Base-by-base conservation (phyloP, 1,284 basidiomycete species). In the Malassezia brasiliensis region DNA sequence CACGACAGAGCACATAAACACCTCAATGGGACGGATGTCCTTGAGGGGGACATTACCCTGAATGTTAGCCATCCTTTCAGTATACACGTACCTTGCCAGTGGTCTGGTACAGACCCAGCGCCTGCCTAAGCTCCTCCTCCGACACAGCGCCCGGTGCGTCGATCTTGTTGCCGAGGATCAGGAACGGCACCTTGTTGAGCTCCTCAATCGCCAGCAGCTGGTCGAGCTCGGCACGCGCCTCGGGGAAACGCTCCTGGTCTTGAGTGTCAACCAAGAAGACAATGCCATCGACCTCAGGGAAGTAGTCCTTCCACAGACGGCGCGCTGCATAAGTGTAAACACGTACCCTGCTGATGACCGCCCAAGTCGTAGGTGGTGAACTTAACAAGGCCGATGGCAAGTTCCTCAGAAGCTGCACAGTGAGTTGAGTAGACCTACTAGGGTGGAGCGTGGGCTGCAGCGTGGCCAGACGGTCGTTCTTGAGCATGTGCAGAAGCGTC, bases 1-100 rank as follows among this genome's bases (percentile, higher is more conserved):
- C 56, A 99, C 93, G 58, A 99, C 93, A 15, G 94, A 98, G 81
- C 91, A 96, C 94, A 99, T 99, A 84, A 96, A 99, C 71, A 98
- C 83, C 77, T 99, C 94, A 77, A 98, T 96, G 32, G 94, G 93
- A 63, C 94, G 85, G 69, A 98, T 96, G 77, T 96, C 93, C 70
- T 82, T 87, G 68, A 98, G 83, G 60, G 90, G 91, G 38, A 96
- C 87, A 77, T 96, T 96, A 76, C 94, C 94, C 90, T 93, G 32
- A 14, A 25, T 8, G 22, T 49, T 22, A 35, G 46, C 22, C 40
- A 28, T 25, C 1, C 19, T 3, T 19, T 10, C n/a, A 17, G 30
- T 22, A 12, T 19, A 36, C n/a, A 53, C 54, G 28, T 31, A 59
- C 60, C 68, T 99, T 98, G 77, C 94, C 94, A 25, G 94, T 98